Evolutionary conservation across 345 rosid genomes (phyloP).

Genomic region (Hypericum androsaemum): DNA sequence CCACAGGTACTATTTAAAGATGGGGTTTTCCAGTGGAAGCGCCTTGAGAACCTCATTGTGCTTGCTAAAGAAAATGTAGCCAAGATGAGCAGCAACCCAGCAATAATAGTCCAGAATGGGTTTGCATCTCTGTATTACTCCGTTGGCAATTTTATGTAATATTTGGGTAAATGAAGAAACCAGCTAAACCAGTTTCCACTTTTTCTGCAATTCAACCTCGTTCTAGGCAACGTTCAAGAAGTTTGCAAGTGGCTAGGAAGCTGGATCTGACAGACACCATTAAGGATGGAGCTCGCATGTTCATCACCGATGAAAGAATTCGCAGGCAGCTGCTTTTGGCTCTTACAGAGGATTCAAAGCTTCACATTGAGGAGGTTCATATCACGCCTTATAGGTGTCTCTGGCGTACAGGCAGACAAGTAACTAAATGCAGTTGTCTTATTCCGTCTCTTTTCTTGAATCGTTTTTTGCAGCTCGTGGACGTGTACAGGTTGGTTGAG

Average conservation of each 20-base stretch:
- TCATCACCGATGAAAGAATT: constrained; percentile 71
- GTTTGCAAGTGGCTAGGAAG: constrained; percentile 34
- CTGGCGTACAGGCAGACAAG: too few species aligned
- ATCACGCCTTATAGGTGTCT: too few species aligned
- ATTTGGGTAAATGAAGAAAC: background rate
- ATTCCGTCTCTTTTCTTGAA: background rate
- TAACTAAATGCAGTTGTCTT: too few species aligned
- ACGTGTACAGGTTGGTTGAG: constrained; percentile 78
- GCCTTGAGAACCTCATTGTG: constrained; percentile 78
- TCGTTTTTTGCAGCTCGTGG: constrained; percentile 54
- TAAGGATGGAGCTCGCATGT: constrained; percentile 90
- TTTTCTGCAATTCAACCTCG: background rate
- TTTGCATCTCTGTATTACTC: constrained; percentile 22
- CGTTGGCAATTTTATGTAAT: constrained; percentile 6
- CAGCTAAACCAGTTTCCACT: constrained; percentile 1
- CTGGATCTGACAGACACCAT: constrained; percentile 83
- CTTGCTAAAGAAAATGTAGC: constrained; percentile 95
- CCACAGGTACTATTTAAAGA: constrained; percentile 76
- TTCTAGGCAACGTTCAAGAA: constrained; percentile 38
- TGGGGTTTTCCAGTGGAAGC: constrained; percentile 86
- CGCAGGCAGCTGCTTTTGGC: constrained; percentile 91
- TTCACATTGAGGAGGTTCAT: constrained; percentile 83
- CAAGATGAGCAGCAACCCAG: constrained; percentile 90
- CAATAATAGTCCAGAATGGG: constrained; percentile 44
- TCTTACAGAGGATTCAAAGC: constrained; percentile 85